A percentile compares a stretch with the other conserved stretches of the same genome.
Evolutionary conservation across 352 stramenopile genomes (phyloP).

Genomic region (Phytopythium litorale): DNA sequence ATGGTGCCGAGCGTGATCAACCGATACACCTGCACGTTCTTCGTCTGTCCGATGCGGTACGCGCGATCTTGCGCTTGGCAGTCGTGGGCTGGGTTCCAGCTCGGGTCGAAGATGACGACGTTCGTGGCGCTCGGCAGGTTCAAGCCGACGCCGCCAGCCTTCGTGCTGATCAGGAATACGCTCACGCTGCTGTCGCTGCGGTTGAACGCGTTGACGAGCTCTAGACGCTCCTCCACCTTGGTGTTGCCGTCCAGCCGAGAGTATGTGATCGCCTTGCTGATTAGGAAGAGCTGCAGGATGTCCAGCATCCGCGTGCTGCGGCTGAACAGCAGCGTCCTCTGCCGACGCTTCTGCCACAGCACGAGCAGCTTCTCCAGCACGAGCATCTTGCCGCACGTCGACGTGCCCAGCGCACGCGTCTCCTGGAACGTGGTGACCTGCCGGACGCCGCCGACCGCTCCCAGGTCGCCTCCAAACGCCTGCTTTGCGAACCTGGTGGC

Average conservation of each 20-base stretch:
- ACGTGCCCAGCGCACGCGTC: conserved; percentile 50
- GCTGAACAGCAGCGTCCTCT: conserved; percentile 77
- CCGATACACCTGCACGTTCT: conserved; percentile 82
- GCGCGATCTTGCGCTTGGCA: conserved; percentile 80
- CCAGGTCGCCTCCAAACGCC: conserved; percentile 55
- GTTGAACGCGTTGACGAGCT: conserved; percentile 79
- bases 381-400: conserved; percentile 82
- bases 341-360: conserved; percentile 53
- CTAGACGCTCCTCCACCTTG: conserved; percentile 66
- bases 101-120: conserved; percentile 86
- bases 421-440: conserved; percentile 57
- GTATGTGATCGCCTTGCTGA: conserved; percentile 60
- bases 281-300: conserved; percentile 75
- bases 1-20: conserved; percentile 83
- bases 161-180: conserved; percentile 80
- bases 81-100: conserved; percentile 86
- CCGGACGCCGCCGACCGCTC: conserved; percentile 48
- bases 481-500: conserved; percentile 45
- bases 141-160: conserved; percentile 66
- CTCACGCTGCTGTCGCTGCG: conserved; percentile 40
- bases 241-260: conserved; percentile 66
- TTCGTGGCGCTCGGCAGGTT: conserved; percentile 80
- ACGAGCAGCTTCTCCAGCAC: conserved; percentile 69
- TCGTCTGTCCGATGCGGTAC: conserved; percentile 85
- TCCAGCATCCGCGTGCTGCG: conserved; percentile 78